Evolutionary conservation across 352 stramenopile genomes (phyloP), one percentile per base, ranked within the genome.

Genomic region (Phytophthora constricta): DNA sequence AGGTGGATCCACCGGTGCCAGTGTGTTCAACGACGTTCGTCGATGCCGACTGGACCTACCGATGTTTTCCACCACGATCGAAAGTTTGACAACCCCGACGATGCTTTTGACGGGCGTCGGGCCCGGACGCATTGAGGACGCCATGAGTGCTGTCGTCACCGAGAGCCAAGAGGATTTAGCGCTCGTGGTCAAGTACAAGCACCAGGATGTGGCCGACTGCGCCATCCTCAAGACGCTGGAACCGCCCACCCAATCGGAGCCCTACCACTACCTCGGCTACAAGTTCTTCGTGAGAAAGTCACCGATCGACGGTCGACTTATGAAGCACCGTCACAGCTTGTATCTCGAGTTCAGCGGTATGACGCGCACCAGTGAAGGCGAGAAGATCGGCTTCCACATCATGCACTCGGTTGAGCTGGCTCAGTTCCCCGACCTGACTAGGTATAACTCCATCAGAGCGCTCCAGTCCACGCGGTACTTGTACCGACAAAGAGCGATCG

Each of bases 381-480:
- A 92, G n/a, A 23, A 62, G 26, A 43, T 92, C 13, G 84, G 84
- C n/a, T 90, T 82, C 65, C 71, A 90, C 63, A 65, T 92, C 54
- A 83, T 88, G 72, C 81, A 92, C 50, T 89, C 79, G n/a, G 76
- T 92, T 13, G 79, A 88, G 43, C 62, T 90, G 27, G 68, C 79
- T 4, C 58, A 64, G n/a, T 89, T 91, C 51, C 79, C 83, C 0
- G 69, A 81, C 11, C 64, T 90, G n/a, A 65, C 51, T 1, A 41
- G 62, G 19, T 78, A 74, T 56, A 87, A 91, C 69, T 89, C 78
- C 31, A 71, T 89, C 23, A 78, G 82, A 48, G 73, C 79, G 17
- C 31, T 78, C 4, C 74, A 86, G 54, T 87, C 76, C 19, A 73
- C 86, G 26, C 71, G 72, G 19, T 87, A 88, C 49, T 68, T 91